Evolutionary conservation across 2,329 filamentous ascomycete genomes (phyloP).

Genomic region (Penicillium sp.): DNA sequence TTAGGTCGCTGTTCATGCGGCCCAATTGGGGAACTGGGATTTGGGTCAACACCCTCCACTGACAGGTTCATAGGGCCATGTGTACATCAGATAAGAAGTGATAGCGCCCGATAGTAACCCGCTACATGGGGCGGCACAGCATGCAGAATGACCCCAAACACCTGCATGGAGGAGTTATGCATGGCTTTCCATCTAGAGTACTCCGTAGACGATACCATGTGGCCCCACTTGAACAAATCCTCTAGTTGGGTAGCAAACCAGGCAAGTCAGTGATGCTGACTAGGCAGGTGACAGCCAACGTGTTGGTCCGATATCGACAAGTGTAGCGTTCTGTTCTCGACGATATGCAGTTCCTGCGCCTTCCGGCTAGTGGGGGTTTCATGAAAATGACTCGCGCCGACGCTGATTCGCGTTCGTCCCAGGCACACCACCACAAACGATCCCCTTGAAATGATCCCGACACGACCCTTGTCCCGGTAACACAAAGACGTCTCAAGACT

Average conservation of each 20-base stretch:
- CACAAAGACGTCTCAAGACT: not conserved
- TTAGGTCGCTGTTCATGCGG: slow-evolving; percentile 65
- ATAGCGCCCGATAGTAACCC: not conserved
- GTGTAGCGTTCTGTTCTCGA: slow-evolving; percentile 75
- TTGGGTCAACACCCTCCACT: not conserved
- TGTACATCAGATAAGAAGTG: not conserved
- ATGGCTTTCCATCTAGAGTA: slow-evolving; percentile 80
- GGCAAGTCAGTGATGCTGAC: slow-evolving; percentile 2
- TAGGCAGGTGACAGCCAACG: slow-evolving; percentile 77
- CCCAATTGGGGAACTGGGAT: not conserved
- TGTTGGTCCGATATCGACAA: slow-evolving; percentile 68
- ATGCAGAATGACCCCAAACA: slow-evolving; percentile 71
- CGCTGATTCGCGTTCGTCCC: not conserved
- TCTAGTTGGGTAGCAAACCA: not conserved
- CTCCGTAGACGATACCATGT: slow-evolving; percentile 70
- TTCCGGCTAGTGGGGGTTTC: slow-evolving; percentile 64
- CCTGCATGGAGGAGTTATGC: slow-evolving; percentile 63
- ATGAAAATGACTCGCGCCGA: not conserved
- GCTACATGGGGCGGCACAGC: slow-evolving; percentile 57
- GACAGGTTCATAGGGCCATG: not conserved
- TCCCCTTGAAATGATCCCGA: not conserved
- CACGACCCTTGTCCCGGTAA: not conserved
- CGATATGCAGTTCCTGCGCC: slow-evolving; percentile 69
- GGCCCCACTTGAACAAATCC: slow-evolving; percentile 69
- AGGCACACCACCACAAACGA: slow-evolving; percentile 47